Evolutionary conservation across 2,329 filamentous ascomycete genomes (phyloP).

Genomic region (Cytospora mali): DNA sequence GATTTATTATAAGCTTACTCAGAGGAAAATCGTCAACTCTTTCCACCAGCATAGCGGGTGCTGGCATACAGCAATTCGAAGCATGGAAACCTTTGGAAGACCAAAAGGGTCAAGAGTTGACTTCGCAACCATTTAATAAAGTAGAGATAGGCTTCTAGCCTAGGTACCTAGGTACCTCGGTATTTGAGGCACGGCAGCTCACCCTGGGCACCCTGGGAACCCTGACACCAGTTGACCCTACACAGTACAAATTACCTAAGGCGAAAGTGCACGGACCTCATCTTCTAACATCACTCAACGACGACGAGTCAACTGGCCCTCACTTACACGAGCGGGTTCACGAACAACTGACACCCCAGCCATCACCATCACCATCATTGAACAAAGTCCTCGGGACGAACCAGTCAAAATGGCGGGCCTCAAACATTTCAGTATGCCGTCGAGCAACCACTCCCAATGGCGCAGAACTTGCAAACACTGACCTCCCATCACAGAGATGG

Average conservation of each 20-base stretch:
- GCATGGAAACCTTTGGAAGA: no score
- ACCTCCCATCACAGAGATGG: conserved; percentile 43
- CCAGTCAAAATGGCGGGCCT: conserved; percentile 47
- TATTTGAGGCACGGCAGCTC: not conserved
- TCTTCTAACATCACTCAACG: not conserved
- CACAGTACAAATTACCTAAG: not conserved
- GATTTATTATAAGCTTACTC: no score
- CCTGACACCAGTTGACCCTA: not conserved
- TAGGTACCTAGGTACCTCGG: no score
- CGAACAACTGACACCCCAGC: conserved; percentile 3
- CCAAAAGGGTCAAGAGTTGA: no score
- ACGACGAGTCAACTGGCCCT: conserved; percentile 9
- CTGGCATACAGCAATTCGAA: no score
- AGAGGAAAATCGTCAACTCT: no score
- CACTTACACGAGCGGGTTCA: conserved; percentile 7
- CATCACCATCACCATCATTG: conserved; percentile 7
- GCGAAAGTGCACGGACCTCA: not conserved
- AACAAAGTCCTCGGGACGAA: conserved; percentile 31
- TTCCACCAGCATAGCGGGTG: no score
- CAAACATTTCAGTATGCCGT: conserved; percentile 45
- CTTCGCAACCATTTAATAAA: no score
- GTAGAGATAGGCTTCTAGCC: no score
- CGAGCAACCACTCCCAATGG: conserved; percentile 18
- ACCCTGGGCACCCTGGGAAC: not conserved
- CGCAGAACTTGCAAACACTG: conserved; percentile 32